A percentile compares a stretch with the other conserved stretches of the same genome.
phyloP scores from a whole-genome alignment of 2,329 filamentous ascomycete genomes.

The Hypoxylon sp. region DNA sequence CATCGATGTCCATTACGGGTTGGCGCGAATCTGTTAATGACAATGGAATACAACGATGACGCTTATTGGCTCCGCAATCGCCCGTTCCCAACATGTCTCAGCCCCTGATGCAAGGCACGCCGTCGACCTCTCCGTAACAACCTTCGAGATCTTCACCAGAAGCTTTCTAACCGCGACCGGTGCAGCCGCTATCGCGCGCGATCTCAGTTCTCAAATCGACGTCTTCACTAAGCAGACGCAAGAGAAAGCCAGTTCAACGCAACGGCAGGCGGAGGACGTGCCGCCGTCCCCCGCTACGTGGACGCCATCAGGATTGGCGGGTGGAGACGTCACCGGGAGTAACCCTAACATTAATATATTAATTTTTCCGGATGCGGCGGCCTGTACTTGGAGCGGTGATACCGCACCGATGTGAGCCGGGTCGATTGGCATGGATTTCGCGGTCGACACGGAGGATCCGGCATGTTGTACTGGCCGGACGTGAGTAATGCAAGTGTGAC shows the following conservation, averaged over 20 bases:
- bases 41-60: slow-evolving; percentile 41
- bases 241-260: not conserved
- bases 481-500: slow-evolving; percentile 23
- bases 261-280: slow-evolving; percentile 1
- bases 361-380: not conserved
- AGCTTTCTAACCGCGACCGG: slow-evolving; percentile 30
- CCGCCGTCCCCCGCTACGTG: slow-evolving; percentile 9
- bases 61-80: slow-evolving; percentile 38
- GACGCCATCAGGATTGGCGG: not conserved
- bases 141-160: slow-evolving; percentile 33
- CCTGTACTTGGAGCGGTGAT: slow-evolving; percentile 12
- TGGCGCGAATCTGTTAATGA: slow-evolving; percentile 42
- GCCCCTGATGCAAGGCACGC: slow-evolving; percentile 19
- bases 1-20: slow-evolving; percentile 34
- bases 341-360: not conserved
- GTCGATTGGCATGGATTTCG: slow-evolving; percentile 37
- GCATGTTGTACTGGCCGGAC: slow-evolving; percentile 31
- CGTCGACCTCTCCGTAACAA: slow-evolving; percentile 27
- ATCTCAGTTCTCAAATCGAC: slow-evolving; percentile 29
- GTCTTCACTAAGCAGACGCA: slow-evolving; percentile 20
- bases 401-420: slow-evolving; percentile 24
- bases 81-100: slow-evolving; percentile 23
- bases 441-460: slow-evolving; percentile 38
- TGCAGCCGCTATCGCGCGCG: slow-evolving; percentile 32
- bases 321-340: not conserved